phyloP scores from a whole-genome alignment of 176 grass and related monocot genomes.

The Lolium perenne region DNA sequence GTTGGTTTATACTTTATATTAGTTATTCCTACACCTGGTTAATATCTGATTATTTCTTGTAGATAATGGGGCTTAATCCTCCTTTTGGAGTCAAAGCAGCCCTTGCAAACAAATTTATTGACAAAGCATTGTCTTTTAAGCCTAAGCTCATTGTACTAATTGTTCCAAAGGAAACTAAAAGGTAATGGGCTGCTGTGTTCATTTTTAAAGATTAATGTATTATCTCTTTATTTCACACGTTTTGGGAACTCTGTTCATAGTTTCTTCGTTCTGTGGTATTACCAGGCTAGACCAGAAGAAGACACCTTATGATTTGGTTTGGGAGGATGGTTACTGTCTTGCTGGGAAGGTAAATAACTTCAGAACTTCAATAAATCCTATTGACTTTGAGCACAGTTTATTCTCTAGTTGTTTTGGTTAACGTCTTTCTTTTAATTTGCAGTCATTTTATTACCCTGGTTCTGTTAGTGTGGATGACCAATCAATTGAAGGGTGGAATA shows the following conservation, averaged over 20 bases:
- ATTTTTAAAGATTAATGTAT: conserved; percentile 2
- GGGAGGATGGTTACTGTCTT: conserved; percentile 73
- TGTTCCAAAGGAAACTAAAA: conserved; percentile 93
- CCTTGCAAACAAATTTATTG: conserved; percentile 98
- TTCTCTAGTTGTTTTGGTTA: conserved; percentile 18
- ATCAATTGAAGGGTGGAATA: conserved; percentile 90
- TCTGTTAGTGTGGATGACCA: conserved; percentile 79
- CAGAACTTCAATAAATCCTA: not conserved
- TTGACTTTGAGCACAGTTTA: not conserved
- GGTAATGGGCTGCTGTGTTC: conserved; percentile 52
- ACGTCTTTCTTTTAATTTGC: conserved; percentile 37
- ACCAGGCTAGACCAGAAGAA: conserved; percentile 77
- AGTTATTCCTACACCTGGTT: conserved; percentile 16
- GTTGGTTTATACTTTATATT: conserved; percentile 18
- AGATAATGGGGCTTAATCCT: conserved; percentile 99
- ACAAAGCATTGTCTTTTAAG: conserved; percentile 78
- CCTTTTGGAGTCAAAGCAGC: conserved; percentile 92
- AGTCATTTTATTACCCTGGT: conserved; percentile 96
- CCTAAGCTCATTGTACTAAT: conserved; percentile 95
- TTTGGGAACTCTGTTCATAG: not conserved
- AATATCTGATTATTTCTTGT: conserved; percentile 38
- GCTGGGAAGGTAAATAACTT: conserved; percentile 75
- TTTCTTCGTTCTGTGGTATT: not conserved
- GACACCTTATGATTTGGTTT: conserved; percentile 82
- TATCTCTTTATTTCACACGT: not conserved